Evolutionary conservation across 179 eudicot species (phyloP).

Genomic region (Beta corolliflora): DNA sequence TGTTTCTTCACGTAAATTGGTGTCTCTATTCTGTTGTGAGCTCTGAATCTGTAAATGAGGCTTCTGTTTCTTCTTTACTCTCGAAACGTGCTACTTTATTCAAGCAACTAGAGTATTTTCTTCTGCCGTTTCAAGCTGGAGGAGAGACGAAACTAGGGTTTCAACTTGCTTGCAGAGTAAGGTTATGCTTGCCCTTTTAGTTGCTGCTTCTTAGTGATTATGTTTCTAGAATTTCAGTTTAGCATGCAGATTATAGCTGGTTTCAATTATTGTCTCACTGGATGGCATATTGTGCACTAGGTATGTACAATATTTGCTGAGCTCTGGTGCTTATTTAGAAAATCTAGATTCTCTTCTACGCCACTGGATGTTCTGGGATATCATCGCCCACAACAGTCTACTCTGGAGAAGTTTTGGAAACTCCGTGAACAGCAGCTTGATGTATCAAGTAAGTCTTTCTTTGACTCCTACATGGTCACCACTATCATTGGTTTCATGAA

Average conservation of each 20-base stretch:
- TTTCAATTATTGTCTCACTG: constrained; percentile 24
- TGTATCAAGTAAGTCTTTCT: constrained; percentile 54
- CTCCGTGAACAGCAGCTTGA: constrained; percentile 79
- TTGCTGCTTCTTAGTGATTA: neutral
- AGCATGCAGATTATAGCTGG: neutral
- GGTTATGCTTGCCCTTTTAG: constrained; percentile 19
- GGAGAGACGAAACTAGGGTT: constrained; percentile 44
- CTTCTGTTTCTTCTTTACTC: constrained; percentile 55
- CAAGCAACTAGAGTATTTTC: constrained; percentile 58
- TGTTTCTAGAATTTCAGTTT: neutral
- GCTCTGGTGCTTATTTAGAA: constrained; percentile 76
- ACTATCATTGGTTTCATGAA: neutral
- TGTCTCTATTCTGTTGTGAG: constrained; percentile 56
- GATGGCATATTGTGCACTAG: constrained; percentile 42
- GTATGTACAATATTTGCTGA: constrained; percentile 81
- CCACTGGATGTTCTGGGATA: constrained; percentile 71
- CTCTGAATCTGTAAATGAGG: constrained; percentile 65
- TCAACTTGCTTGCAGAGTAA: constrained; percentile 80
- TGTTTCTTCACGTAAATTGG: constrained; percentile 87
- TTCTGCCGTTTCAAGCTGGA: constrained; percentile 46
- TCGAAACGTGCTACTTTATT: constrained; percentile 71
- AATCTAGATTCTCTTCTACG: constrained; percentile 65
- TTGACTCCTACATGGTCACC: constrained; percentile 4
- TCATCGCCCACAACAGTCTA: constrained; percentile 57
- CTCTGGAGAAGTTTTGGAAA: constrained; percentile 70